A percentile compares a stretch with the other conserved stretches of the same genome.
Conservation (phyloP, 352 stramenopile genomes). For the Phytophthora rubi region DNA sequence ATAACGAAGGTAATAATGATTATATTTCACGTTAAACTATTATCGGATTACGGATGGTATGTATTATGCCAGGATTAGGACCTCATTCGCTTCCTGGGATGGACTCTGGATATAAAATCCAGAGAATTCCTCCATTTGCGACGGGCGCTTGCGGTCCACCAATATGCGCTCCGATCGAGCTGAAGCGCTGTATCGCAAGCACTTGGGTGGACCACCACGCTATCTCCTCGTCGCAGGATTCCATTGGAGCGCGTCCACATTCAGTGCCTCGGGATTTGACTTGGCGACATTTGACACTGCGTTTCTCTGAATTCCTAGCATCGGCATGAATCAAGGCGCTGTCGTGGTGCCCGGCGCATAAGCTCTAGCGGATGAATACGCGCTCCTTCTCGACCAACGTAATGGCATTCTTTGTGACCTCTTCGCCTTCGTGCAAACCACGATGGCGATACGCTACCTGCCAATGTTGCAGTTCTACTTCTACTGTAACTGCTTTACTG, state of each 20-base stretch:
- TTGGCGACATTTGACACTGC: slow-evolving; percentile 30
- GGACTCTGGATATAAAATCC: too few species aligned
- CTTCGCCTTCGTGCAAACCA: background rate
- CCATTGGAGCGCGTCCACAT: slow-evolving; percentile 13
- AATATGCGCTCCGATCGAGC: background rate
- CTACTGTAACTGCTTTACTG: background rate
- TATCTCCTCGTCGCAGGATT: slow-evolving; percentile 28
- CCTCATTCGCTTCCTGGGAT: too few species aligned
- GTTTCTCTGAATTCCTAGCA: slow-evolving; percentile 26
- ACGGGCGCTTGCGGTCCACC: slow-evolving; percentile 5
- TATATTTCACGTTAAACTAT: too few species aligned
- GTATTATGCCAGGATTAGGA: too few species aligned
- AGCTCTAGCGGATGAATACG: slow-evolving; percentile 16
- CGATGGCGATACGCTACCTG: background rate
- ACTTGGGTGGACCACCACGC: slow-evolving; percentile 1
- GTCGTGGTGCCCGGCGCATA: slow-evolving; percentile 6
- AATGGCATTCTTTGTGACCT: background rate
- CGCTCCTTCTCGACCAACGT: background rate
- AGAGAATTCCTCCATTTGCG: background rate
- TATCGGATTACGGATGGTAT: too few species aligned
- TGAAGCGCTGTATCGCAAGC: slow-evolving; percentile 21
- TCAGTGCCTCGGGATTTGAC: slow-evolving; percentile 32
- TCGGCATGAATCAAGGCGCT: slow-evolving; percentile 3
- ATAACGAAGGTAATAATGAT: too few species aligned
- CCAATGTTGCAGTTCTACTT: background rate